phyloP scores from a whole-genome alignment of 345 rosid species.

The Pseudoturritis turrita region DNA sequence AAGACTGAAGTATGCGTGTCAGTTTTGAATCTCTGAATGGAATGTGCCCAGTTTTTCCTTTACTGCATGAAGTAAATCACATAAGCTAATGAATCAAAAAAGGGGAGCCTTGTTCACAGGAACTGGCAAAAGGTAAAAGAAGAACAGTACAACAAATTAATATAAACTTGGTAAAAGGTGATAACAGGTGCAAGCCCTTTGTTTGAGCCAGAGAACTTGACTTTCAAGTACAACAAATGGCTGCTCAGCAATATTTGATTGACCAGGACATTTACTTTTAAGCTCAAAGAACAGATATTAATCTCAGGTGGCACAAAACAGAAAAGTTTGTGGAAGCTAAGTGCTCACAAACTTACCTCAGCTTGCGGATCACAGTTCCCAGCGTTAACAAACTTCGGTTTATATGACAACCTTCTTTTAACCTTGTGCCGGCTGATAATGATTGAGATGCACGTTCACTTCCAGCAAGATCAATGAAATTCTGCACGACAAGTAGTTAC shows the following conservation, averaged over 20 bases:
- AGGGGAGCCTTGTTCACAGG: neutral
- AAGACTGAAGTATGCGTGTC: slow-evolving; percentile 87
- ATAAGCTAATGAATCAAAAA: neutral
- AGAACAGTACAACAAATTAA: neutral
- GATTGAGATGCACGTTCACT: slow-evolving; percentile 97
- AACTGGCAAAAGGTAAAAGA: neutral
- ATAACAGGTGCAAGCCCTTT: neutral
- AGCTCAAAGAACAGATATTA: neutral
- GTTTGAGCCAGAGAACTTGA: neutral
- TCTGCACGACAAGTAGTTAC: slow-evolving; percentile 38
- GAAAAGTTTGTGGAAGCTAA: neutral
- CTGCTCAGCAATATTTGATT: neutral
- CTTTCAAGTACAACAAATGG: neutral
- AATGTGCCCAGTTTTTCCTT: slow-evolving; percentile 83
- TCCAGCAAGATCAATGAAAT: slow-evolving; percentile 89
- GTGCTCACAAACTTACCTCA: slow-evolving; percentile 48
- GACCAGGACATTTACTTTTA: neutral
- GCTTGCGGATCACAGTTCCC: slow-evolving; percentile 90
- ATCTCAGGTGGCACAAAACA: neutral
- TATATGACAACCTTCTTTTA: slow-evolving; percentile 95
- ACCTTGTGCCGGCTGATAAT: slow-evolving; percentile 69
- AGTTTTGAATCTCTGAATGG: slow-evolving; percentile 93
- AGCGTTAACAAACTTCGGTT: slow-evolving; percentile 82
- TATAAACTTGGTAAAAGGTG: neutral
- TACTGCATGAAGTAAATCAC: slow-evolving; percentile 54